Evolutionary conservation across 148 eudicot species (phyloP).

Genomic region (Salicornia ramosissima): DNA sequence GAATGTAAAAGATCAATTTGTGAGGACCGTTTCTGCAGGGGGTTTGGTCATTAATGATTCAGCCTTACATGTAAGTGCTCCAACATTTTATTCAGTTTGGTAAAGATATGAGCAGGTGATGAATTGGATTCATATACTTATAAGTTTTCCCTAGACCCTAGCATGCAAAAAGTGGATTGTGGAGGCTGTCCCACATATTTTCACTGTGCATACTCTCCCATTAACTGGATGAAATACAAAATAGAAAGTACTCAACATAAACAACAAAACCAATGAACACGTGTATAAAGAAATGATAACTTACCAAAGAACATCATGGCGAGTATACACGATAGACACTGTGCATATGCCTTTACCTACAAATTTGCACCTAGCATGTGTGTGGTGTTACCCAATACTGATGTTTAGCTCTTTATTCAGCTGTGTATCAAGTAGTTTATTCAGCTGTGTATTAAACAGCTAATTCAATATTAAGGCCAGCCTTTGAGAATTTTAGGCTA

Average conservation of each 20-base stretch:
- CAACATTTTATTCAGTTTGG: conserved; percentile 3
- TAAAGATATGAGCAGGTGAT: neutral
- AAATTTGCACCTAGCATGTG: too few species aligned
- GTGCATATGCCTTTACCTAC: too few species aligned
- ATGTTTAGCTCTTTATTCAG: neutral
- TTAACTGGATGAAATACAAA: too few species aligned
- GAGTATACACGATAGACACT: too few species aligned
- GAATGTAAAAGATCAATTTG: conserved; percentile 42
- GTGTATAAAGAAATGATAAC: too few species aligned
- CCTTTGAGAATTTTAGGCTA: neutral
- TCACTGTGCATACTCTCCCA: too few species aligned
- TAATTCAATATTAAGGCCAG: neutral
- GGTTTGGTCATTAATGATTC: conserved; percentile 58
- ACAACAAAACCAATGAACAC: too few species aligned
- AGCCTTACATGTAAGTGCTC: conserved; percentile 41
- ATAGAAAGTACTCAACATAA: too few species aligned
- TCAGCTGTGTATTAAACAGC: neutral
- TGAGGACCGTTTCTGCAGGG: conserved; percentile 45
- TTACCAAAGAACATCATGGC: too few species aligned
- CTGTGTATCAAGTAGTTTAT: too few species aligned
- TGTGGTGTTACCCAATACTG: neutral
- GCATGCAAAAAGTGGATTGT: too few species aligned
- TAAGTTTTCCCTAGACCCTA: neutral
- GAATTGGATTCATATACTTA: neutral
- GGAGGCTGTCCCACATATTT: too few species aligned